phyloP scores from a whole-genome alignment of 2,329 filamentous ascomycete species.

The Phyllachora maydis region DNA sequence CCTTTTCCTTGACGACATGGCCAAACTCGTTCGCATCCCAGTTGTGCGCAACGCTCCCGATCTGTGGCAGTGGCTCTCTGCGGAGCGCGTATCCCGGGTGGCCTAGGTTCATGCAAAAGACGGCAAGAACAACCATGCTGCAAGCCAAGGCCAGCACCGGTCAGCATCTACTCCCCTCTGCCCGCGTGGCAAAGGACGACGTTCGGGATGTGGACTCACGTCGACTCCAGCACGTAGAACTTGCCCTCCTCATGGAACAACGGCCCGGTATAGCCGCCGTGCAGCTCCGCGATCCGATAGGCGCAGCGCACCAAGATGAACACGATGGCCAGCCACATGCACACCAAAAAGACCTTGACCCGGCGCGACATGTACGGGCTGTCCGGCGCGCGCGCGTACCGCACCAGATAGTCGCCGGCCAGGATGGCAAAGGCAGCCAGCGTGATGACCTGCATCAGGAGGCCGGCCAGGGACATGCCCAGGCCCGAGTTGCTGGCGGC shows the following conservation, averaged over 20 bases:
- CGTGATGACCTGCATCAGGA: conserved; percentile 27
- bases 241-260: conserved; percentile 23
- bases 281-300: conserved; percentile 37
- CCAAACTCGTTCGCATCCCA: too few species aligned
- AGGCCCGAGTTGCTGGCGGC: conserved; percentile 19
- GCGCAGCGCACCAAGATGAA: conserved; percentile 34
- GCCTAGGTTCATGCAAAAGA: conserved; percentile 5
- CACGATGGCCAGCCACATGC: conserved; percentile 26
- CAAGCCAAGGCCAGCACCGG: background rate
- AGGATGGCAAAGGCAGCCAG: conserved; percentile 21
- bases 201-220: conserved; percentile 5
- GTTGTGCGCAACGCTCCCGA: too few species aligned
- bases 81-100: too few species aligned
- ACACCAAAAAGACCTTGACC: conserved; percentile 28
- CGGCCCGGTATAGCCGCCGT: conserved; percentile 29
- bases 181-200: background rate
- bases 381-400: conserved; percentile 8
- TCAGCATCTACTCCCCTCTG: too few species aligned
- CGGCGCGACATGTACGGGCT: conserved; percentile 4
- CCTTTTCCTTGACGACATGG: too few species aligned
- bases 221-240: conserved; percentile 26
- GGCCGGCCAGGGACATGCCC: conserved; percentile 26
- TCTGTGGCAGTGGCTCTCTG: too few species aligned
- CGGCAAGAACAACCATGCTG: conserved; percentile 3
- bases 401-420: conserved; percentile 18